Evolutionary conservation across 2,329 filamentous ascomycete species (phyloP).

Genomic region (Sporothrix protearum): DNA sequence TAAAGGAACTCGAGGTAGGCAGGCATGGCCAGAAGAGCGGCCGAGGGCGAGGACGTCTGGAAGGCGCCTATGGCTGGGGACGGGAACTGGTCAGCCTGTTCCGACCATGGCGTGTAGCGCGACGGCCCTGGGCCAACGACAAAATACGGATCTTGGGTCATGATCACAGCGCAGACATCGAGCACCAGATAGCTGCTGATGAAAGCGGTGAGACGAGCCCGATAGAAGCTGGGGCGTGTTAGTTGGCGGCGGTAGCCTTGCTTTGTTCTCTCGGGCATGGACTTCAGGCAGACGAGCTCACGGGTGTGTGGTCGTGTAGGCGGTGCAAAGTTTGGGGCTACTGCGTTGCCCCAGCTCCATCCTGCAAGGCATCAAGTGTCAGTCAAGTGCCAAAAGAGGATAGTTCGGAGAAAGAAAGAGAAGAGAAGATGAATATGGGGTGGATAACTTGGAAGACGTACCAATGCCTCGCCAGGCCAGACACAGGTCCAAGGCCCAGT

Average conservation of each 20-base stretch:
- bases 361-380: slow-evolving; percentile 38
- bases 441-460: slow-evolving; percentile 33
- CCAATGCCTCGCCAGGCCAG: slow-evolving; percentile 54
- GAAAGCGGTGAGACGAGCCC: slow-evolving; percentile 45
- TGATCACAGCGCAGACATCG: slow-evolving; percentile 65
- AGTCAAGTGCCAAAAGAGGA: background rate
- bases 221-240: slow-evolving; percentile 46
- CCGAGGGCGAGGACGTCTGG: slow-evolving; percentile 32
- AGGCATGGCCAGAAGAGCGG: slow-evolving; percentile 35
- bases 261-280: slow-evolving; percentile 42
- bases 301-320: slow-evolving; percentile 42
- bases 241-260: slow-evolving; percentile 46
- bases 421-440: no score
- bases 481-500: slow-evolving; percentile 56
- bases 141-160: slow-evolving; percentile 79
- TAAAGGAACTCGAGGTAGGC: slow-evolving; percentile 38
- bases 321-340: slow-evolving; percentile 44
- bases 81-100: slow-evolving; percentile 17
- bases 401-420: background rate
- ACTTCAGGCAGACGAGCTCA: slow-evolving; percentile 41
- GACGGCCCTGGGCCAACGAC: slow-evolving; percentile 44
- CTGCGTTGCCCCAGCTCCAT: slow-evolving; percentile 56
- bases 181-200: slow-evolving; percentile 60
- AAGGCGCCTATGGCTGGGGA: slow-evolving; percentile 31
- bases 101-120: slow-evolving; percentile 30